These are phyloP conservation scores for Crithidia brevicula DNA, from an alignment of 208 protist genomes.

Conservation along the genomic window DNA sequence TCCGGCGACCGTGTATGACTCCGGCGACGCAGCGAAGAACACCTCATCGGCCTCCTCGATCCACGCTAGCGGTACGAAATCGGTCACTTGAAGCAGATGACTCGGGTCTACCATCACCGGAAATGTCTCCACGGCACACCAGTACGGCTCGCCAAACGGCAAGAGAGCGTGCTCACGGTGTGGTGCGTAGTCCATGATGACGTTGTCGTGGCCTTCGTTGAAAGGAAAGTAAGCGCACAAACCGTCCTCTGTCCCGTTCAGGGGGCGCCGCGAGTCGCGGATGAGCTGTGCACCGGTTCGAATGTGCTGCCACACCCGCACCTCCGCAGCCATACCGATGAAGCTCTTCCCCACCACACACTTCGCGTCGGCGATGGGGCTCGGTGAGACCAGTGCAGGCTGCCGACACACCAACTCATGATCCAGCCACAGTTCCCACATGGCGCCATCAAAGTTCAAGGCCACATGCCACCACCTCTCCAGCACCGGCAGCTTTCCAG, in stretches of 20 bases:
- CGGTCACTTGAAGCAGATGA: constrained; percentile 42
- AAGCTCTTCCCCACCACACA: constrained; percentile 81
- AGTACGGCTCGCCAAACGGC: constrained; percentile 48
- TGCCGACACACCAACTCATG: constrained; percentile 49
- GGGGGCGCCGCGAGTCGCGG: constrained; percentile 67
- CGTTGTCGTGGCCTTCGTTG: constrained; percentile 75
- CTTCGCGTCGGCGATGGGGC: constrained; percentile 61
- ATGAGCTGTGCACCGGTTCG: constrained; percentile 62
- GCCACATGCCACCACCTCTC: constrained; percentile 89
- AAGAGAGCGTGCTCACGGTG: constrained; percentile 66
- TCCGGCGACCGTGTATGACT: constrained; percentile 51
- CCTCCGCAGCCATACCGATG: constrained; percentile 78
- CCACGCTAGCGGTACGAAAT: constrained; percentile 76
- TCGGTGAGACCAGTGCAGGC: constrained; percentile 58
- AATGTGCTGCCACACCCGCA: constrained; percentile 79
- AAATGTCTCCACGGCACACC: constrained; percentile 57
- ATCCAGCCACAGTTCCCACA: constrained; percentile 87
- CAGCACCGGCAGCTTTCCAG: constrained; percentile 50
- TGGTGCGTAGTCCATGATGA: constrained; percentile 75
- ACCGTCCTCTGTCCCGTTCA: constrained; percentile 55
- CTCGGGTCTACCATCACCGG: constrained; percentile 39
- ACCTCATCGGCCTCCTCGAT: constrained; percentile 56
- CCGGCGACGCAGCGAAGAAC: constrained; percentile 61
- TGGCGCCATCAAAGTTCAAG: constrained; percentile 86
- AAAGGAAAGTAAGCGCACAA: constrained; percentile 83